phyloP scores from a whole-genome alignment of 345 rosid genomes.

The Mercurialis annua region DNA sequence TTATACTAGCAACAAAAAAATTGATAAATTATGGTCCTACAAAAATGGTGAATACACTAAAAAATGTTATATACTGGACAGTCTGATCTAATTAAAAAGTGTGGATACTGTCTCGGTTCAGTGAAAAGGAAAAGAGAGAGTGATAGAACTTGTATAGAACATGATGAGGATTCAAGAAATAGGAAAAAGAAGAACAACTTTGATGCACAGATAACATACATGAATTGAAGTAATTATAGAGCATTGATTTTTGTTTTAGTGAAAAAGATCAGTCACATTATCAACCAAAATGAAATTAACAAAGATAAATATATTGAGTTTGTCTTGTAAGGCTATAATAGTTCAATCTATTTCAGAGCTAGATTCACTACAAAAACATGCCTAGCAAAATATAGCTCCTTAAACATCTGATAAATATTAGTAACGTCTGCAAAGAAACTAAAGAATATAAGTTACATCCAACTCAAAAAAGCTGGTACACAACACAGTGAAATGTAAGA shows the following conservation, averaged over 20 bases:
- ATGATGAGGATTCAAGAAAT: neutral
- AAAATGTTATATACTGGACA: neutral
- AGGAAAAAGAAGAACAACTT: neutral
- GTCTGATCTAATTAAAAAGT: too few species aligned
- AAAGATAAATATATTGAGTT: neutral
- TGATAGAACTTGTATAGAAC: too few species aligned
- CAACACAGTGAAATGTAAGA: neutral
- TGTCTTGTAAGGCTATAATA: neutral
- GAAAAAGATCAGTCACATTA: neutral
- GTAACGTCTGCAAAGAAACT: neutral
- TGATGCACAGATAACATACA: neutral
- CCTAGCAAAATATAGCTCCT: neutral
- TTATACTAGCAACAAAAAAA: neutral
- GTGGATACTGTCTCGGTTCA: too few species aligned
- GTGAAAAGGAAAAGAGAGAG: too few species aligned
- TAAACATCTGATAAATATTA: neutral
- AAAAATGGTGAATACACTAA: neutral
- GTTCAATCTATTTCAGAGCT: neutral
- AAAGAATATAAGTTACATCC: too few species aligned
- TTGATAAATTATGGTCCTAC: neutral
- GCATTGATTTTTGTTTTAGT: too few species aligned
- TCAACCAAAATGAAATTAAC: neutral
- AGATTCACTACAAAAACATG: neutral
- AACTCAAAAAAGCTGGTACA: neutral
- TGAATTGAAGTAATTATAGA: neutral